A percentile compares a stretch with the other conserved stretches of the same genome.
These are phyloP conservation scores for Cercospora sesami DNA, from an alignment of 2,329 filamentous ascomycete genomes.

Conservation along the genomic window DNA sequence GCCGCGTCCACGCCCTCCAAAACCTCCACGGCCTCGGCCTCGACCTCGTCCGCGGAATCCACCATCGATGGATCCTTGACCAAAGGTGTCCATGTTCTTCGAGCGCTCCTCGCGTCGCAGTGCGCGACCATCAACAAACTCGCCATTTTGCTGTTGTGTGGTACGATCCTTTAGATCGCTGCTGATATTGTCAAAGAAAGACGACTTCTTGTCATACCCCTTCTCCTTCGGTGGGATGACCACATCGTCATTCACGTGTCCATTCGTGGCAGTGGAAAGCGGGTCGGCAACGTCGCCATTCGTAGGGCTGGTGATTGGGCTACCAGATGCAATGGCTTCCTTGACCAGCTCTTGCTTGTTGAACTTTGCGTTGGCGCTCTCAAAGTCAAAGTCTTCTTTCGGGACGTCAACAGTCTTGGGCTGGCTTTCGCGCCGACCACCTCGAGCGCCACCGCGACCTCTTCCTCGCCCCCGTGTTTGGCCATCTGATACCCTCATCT, in stretches of 20 bases:
- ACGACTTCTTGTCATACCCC: slow-evolving; percentile 81
- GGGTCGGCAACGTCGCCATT: slow-evolving; percentile 31
- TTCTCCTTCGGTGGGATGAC: slow-evolving; percentile 48
- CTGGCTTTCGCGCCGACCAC: slow-evolving; percentile 35
- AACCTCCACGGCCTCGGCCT: slow-evolving; percentile 68
- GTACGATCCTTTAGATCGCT: slow-evolving; percentile 88
- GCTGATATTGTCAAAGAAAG: slow-evolving; percentile 98
- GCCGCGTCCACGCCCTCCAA: slow-evolving; percentile 50
- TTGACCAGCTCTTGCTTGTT: slow-evolving; percentile 85
- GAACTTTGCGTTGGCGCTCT: slow-evolving; percentile 80
- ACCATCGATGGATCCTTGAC: slow-evolving; percentile 87
- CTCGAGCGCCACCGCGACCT: slow-evolving; percentile 50
- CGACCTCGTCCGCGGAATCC: slow-evolving; percentile 73
- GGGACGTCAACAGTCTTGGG: slow-evolving; percentile 75
- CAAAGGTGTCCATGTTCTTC: slow-evolving; percentile 97
- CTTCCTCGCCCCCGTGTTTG: slow-evolving; percentile 46
- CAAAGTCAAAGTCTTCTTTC: slow-evolving; percentile 89
- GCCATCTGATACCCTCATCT: slow-evolving; percentile 60
- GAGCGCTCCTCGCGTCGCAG: slow-evolving; percentile 91
- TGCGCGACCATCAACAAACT: slow-evolving; percentile 69
- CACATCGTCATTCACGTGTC: slow-evolving; percentile 37
- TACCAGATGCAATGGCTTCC: slow-evolving; percentile 78
- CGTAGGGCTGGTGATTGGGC: slow-evolving; percentile 56
- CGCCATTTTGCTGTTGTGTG: slow-evolving; percentile 55
- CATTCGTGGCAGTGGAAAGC: slow-evolving; percentile 33